Evolutionary conservation across 345 rosid species (phyloP), one percentile per base, ranked within the genome.

Genomic region (Eutrema japonicum): DNA sequence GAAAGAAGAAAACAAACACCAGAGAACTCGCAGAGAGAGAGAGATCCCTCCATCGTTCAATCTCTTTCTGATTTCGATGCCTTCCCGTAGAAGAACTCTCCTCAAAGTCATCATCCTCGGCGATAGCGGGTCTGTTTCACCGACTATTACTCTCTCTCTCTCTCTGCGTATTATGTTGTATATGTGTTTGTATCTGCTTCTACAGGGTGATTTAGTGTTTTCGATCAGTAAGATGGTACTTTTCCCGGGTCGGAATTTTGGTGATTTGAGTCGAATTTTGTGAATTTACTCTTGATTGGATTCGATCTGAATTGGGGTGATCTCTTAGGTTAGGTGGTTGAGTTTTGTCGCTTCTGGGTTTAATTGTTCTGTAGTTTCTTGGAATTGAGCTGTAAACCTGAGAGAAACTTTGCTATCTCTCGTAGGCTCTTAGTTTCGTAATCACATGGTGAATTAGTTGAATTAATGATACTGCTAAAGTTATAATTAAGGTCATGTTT

Each of bases 81-180:
- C 97, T 65, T 88, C 97, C 38, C 96, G 97, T 49, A 74, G 98
- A 71, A 84, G 94, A 62, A 93, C 91, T 79, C 97, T 94, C 71
- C 79, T 89, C 74, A 91, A 91, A 90, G 95, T 93, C 88, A 93
- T 93, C 83, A 89, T 93, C 81, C 97, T 93, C 84, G 97, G 97
- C 60, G 98, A 93, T 72, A 91, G 97, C 84, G 98, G 97, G 98
- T 93, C 60, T 22, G 82, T 73, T 54, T 47, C 45, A 29, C 6
- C 33, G 11, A 1, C 41, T 43, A 36, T 1, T 7, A 6, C 1
- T 8, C 6, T 58, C 7, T 61, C 64, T 65, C 3, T 59, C 18
- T 71, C 1, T 70, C 27, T 56, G 2, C 22, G 18, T 42, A 10
- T 47, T 22, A 5, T 64, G 54, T 47, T 64, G 40, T 67, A 41